Evolutionary conservation across 805 yeast genomes (phyloP).

Genomic region (Candida yuanshanica): DNA sequence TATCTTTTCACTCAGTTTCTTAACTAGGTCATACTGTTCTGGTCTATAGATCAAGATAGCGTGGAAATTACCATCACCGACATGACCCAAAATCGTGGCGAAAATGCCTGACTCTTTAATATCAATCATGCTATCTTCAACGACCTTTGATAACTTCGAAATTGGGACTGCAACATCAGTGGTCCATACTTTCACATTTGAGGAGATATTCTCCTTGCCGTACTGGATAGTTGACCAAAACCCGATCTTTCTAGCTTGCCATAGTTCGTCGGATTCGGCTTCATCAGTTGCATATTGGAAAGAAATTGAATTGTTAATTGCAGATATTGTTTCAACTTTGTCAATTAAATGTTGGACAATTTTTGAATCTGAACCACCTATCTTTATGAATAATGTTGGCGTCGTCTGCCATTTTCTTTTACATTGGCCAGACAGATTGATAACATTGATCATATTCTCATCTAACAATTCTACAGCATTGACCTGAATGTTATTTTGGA

Average conservation of each 20-base stretch:
- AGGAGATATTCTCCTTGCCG: constrained; percentile 41
- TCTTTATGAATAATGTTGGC: constrained; percentile 60
- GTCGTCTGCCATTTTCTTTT: constrained; percentile 46
- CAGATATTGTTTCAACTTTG: constrained; percentile 39
- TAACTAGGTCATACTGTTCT: constrained; percentile 40
- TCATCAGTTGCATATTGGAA: constrained; percentile 55
- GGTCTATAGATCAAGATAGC: constrained; percentile 53
- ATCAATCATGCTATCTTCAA: constrained; percentile 55
- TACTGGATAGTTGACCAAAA: constrained; percentile 65
- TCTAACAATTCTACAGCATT: constrained; percentile 74
- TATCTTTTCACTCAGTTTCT: constrained; percentile 50
- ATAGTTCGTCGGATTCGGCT: constrained; percentile 57
- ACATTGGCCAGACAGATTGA: constrained; percentile 52
- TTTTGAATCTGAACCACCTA: constrained; percentile 42
- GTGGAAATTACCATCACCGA: constrained; percentile 79
- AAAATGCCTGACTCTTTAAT: constrained; percentile 44
- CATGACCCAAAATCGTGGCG: constrained; percentile 66
- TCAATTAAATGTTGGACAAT: constrained; percentile 38
- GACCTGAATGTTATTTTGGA: constrained; percentile 55
- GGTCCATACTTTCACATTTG: constrained; percentile 52
- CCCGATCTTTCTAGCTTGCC: constrained; percentile 71
- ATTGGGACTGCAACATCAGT: constrained; percentile 81
- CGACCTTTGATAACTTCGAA: constrained; percentile 53
- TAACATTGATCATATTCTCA: constrained; percentile 62
- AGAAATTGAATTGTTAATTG: constrained; percentile 42